phyloP scores from a whole-genome alignment of 306 rosid species.

The Delonix regia region DNA sequence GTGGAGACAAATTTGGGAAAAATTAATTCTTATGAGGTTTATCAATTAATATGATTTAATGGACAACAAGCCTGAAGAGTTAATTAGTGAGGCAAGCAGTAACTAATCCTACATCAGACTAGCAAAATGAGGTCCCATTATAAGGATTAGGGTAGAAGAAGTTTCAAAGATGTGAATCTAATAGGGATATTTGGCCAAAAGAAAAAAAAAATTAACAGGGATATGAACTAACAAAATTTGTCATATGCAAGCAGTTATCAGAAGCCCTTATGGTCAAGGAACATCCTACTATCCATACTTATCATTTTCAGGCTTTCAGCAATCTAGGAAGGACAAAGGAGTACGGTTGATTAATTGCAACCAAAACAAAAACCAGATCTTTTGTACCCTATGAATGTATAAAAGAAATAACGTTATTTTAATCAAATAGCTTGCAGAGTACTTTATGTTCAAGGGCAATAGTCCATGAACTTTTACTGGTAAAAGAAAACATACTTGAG shows the following conservation, averaged over 20 bases:
- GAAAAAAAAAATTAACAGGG: no score
- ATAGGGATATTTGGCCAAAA: no score
- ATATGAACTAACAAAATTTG: background rate
- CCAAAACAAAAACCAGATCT: conserved; percentile 4
- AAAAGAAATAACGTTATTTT: background rate
- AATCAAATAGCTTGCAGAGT: conserved; percentile 7
- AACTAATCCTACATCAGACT: conserved; percentile 24
- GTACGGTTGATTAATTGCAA: background rate
- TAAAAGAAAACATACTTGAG: conserved; percentile 6
- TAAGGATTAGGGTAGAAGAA: conserved; percentile 24
- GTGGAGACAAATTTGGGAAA: conserved; percentile 13
- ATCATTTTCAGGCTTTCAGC: conserved; percentile 18
- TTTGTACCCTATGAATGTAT: conserved; percentile 3
- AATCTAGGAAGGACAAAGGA: conserved; percentile 13
- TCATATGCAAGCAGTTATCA: conserved; percentile 14
- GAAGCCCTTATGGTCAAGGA: conserved; percentile 9
- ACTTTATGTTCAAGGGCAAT: conserved; percentile 26
- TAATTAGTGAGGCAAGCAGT: conserved; percentile 20
- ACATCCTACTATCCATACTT: background rate
- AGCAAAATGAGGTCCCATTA: conserved; percentile 23
- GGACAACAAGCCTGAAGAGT: background rate
- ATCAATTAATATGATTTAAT: background rate
- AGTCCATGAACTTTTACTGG: background rate
- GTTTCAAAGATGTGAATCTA: conserved; percentile 18
- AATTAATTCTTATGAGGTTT: background rate